Evolutionary conservation across 2,329 filamentous ascomycete genomes (phyloP).

Genomic region (Bertia moriformis): DNA sequence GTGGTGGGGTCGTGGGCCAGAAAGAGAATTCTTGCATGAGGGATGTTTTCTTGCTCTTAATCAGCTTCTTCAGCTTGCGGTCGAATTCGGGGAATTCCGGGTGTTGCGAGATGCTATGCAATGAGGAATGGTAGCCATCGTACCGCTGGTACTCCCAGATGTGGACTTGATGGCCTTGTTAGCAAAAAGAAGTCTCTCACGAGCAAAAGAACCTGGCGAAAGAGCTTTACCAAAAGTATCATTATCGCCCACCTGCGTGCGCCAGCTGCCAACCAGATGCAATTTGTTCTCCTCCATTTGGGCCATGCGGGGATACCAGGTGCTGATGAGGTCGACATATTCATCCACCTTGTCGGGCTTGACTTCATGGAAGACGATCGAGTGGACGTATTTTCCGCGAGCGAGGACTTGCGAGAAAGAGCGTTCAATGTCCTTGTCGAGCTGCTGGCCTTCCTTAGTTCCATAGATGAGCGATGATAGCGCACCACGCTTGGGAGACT

Average conservation of each 20-base stretch:
- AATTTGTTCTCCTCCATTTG: slow-evolving; percentile 77
- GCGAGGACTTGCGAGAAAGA: slow-evolving; percentile 92
- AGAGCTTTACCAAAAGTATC: slow-evolving; percentile 98
- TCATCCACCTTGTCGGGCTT: slow-evolving; percentile 92
- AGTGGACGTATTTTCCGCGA: slow-evolving; percentile 94
- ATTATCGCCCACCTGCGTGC: slow-evolving; percentile 91
- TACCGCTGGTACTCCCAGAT: slow-evolving; percentile 99
- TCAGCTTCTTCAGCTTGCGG: slow-evolving; percentile 68
- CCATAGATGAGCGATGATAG: slow-evolving; percentile 88
- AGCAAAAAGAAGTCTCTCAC: neutral
- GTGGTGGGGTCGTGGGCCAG: slow-evolving; percentile 89
- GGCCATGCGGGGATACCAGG: slow-evolving; percentile 87
- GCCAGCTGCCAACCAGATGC: slow-evolving; percentile 92
- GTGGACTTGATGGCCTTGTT: slow-evolving; percentile 49
- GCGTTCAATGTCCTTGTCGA: slow-evolving; percentile 89
- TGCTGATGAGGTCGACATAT: slow-evolving; percentile 76
- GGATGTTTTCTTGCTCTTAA: slow-evolving; percentile 71
- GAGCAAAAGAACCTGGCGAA: too few species aligned
- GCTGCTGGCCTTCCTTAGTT: slow-evolving; percentile 83
- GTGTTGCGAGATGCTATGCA: slow-evolving; percentile 70
- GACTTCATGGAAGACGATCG: slow-evolving; percentile 90
- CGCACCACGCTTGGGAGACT: slow-evolving; percentile 26
- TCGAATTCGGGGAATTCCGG: slow-evolving; percentile 77
- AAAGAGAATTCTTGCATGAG: slow-evolving; percentile 99
- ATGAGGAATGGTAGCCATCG: slow-evolving; percentile 82